phyloP scores from a whole-genome alignment of 352 stramenopile species.

The Phytophthora sojae region DNA sequence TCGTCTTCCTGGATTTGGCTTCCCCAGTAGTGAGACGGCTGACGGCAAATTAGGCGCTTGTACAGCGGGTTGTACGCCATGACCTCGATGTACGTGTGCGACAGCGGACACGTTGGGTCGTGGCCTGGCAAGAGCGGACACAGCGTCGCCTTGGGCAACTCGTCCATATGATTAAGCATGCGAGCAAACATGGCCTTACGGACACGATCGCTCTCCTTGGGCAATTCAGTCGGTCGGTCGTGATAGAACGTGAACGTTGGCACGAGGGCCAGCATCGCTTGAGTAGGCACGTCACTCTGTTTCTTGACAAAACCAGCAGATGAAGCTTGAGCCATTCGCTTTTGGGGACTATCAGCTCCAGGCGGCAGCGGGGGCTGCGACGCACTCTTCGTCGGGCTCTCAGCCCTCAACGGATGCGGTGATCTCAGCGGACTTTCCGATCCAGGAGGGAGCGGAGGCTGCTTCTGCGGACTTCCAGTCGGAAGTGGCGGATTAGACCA shows the following conservation, averaged over 20 bases:
- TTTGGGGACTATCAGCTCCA: conserved; percentile 27
- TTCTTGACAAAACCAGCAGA: conserved; percentile 21
- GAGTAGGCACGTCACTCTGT: conserved; percentile 30
- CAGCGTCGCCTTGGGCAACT: conserved; percentile 53
- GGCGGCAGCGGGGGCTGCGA: conserved; percentile 19
- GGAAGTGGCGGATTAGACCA: conserved; percentile 38
- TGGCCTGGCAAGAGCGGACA: conserved; percentile 38
- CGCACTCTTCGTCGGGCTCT: conserved; percentile 27
- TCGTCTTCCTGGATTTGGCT: conserved; percentile 51
- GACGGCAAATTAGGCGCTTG: conserved; percentile 54
- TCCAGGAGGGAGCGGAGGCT: conserved; percentile 15
- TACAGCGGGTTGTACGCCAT: conserved; percentile 65
- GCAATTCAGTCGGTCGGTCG: conserved; percentile 35
- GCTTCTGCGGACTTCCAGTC: conserved; percentile 29
- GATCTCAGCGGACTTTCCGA: conserved; percentile 27
- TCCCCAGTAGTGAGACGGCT: conserved; percentile 52
- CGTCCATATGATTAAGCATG: conserved; percentile 62
- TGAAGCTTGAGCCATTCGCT: conserved; percentile 16
- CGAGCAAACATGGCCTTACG: conserved; percentile 51
- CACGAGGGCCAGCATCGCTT: conserved; percentile 31
- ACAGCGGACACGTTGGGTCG: conserved; percentile 38
- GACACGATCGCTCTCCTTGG: conserved; percentile 39
- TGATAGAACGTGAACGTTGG: conserved; percentile 44
- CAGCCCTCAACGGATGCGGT: conserved; percentile 17
- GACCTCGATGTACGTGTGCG: conserved; percentile 58